Evolutionary conservation across 225 moss, liverwort and hornwort genomes (phyloP).

Genomic region (Rhytidiadelphus loreus): DNA sequence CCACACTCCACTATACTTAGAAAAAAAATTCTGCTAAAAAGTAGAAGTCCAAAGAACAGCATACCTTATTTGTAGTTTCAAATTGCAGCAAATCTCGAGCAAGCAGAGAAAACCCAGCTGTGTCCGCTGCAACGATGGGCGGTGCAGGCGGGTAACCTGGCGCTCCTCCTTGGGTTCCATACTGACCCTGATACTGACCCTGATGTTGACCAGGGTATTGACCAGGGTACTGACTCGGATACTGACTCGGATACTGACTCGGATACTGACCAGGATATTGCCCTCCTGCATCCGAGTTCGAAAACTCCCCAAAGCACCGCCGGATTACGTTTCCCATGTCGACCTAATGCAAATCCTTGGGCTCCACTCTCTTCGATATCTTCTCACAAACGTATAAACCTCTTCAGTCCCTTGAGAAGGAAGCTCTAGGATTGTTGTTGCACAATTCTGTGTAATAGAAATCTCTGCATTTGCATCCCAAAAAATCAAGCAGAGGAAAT

Average conservation of each 20-base stretch:
- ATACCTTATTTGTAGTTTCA: conserved; percentile 44
- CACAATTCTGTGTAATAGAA: no score
- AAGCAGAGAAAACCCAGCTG: conserved; percentile 28
- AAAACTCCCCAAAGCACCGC: conserved; percentile 33
- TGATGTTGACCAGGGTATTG: not conserved
- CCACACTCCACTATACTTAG: no score
- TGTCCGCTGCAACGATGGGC: not conserved
- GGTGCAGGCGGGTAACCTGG: not conserved
- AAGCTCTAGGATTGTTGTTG: not conserved
- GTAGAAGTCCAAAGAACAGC: not conserved
- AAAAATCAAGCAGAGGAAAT: not conserved
- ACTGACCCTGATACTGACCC: not conserved
- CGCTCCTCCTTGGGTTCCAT: conserved; percentile 14
- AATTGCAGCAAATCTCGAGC: conserved; percentile 53
- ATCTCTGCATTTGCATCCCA: not conserved
- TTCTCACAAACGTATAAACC: not conserved
- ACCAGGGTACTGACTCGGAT: not conserved
- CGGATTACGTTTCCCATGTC: conserved; percentile 39
- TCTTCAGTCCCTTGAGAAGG: not conserved
- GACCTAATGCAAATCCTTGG: not conserved
- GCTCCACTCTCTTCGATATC: not conserved
- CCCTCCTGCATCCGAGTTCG: conserved; percentile 5
- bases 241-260: not conserved
- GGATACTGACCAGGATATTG: not conserved
- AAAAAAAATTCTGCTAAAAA: not conserved